These are phyloP conservation scores for Oryza meyeriana DNA, from an alignment of 176 grass and related monocot genomes.

Conservation along the genomic window DNA sequence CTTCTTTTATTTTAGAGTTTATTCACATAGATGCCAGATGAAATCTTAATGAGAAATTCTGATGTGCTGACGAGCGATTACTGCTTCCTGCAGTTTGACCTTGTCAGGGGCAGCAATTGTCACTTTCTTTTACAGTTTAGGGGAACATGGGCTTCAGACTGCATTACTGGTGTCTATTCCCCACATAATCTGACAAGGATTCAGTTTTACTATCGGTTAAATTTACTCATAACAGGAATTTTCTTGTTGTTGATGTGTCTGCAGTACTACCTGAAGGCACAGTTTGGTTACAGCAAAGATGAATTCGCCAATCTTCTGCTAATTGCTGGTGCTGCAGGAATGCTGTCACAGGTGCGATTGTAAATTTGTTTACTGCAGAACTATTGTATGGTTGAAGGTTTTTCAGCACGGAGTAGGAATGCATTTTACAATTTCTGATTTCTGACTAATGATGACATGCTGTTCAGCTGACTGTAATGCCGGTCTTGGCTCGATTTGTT, in stretches of 20 bases:
- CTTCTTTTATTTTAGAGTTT: not conserved
- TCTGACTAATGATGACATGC: not conserved
- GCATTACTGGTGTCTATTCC: conserved; percentile 59
- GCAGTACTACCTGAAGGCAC: conserved; percentile 91
- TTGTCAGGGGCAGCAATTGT: conserved; percentile 63
- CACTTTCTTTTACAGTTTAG: conserved; percentile 77
- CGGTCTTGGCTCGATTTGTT: conserved; percentile 57
- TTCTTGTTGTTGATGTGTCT: conserved; percentile 2
- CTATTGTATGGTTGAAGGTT: not conserved
- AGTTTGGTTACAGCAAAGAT: conserved; percentile 85
- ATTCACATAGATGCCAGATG: not conserved
- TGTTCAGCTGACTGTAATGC: conserved; percentile 87
- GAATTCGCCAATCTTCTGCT: conserved; percentile 86
- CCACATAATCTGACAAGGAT: not conserved
- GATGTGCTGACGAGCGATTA: not conserved
- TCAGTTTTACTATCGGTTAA: not conserved
- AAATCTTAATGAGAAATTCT: not conserved
- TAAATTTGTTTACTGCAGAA: not conserved
- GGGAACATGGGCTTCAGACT: conserved; percentile 71
- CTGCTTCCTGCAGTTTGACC: conserved; percentile 33
- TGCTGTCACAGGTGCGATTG: conserved; percentile 68
- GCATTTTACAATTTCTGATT: not conserved
- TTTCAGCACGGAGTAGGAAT: not conserved
- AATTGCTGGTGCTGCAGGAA: conserved; percentile 58
- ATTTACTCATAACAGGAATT: not conserved